Percentiles rank a stretch among this genome's conserved stretches.
phyloP scores from a whole-genome alignment of 2,329 filamentous ascomycete genomes.

The Trichoderma oligosporum region DNA sequence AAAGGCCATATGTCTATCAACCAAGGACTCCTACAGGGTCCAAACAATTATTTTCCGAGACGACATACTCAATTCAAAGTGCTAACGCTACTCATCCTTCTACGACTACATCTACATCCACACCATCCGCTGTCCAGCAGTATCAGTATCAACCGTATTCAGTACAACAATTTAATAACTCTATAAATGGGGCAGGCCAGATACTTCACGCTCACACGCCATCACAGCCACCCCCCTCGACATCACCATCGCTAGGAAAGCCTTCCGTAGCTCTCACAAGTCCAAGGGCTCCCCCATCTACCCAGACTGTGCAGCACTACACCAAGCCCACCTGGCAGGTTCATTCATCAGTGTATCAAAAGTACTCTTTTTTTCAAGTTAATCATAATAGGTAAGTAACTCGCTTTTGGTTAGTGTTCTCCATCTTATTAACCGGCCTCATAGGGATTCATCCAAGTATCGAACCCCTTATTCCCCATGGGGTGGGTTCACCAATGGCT shows the following conservation, averaged over 20 bases:
- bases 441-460: constrained; percentile 53
- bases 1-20: constrained; percentile 24
- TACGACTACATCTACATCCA: too few species aligned
- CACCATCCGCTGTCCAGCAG: neutral
- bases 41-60: constrained; percentile 23
- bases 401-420: neutral
- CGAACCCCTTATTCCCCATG: constrained; percentile 56
- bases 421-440: constrained; percentile 22
- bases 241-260: neutral
- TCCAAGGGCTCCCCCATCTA: neutral
- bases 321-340: constrained; percentile 34
- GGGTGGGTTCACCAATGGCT: constrained; percentile 59
- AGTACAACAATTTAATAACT: constrained; percentile 26
- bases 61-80: constrained; percentile 28
- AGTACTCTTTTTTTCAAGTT: constrained; percentile 57
- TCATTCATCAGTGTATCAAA: constrained; percentile 45
- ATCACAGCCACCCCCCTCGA: neutral
- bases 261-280: constrained; percentile 1
- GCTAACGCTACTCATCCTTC: constrained; percentile 22
- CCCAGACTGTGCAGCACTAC: neutral
- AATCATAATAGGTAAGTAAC: constrained; percentile 55
- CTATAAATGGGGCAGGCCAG: constrained; percentile 13
- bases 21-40: constrained; percentile 27
- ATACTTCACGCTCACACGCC: constrained; percentile 17
- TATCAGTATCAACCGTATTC: constrained; percentile 6